Conservation (phyloP, 169 alveolate species). For the Hepatocystis sp. region DNA sequence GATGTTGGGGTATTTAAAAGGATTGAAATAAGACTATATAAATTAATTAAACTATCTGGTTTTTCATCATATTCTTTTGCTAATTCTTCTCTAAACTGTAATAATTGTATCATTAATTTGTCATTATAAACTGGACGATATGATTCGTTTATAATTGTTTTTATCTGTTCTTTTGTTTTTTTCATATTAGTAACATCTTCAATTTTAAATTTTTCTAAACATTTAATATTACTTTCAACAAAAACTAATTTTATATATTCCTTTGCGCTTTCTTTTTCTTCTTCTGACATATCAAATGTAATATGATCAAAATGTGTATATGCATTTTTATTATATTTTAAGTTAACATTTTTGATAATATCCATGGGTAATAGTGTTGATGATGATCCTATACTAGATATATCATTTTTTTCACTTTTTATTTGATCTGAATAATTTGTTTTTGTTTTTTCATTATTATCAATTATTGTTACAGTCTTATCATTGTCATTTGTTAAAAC, state of each 20-base stretch:
- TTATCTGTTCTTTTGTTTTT: conserved; percentile 48
- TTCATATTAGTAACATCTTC: conserved; percentile 24
- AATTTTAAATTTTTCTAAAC: conserved; percentile 6
- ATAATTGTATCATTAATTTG: conserved; percentile 30
- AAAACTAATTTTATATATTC: conserved; percentile 29
- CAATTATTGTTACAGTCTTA: background rate
- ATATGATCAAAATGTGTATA: conserved; percentile 51
- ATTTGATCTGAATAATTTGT: background rate
- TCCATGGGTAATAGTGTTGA: background rate
- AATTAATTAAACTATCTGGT: conserved; percentile 51
- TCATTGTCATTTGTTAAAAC: background rate
- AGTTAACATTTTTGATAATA: background rate
- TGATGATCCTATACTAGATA: background rate
- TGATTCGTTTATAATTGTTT: conserved; percentile 50
- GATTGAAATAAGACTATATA: conserved; percentile 59
- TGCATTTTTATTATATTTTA: background rate
- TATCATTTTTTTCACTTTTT: background rate
- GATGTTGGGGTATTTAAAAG: conserved; percentile 50
- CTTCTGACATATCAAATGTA: conserved; percentile 15
- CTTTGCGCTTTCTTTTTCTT: conserved; percentile 44
- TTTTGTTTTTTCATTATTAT: background rate
- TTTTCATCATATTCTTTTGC: conserved; percentile 38
- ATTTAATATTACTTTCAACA: conserved; percentile 32
- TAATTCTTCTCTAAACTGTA: conserved; percentile 43
- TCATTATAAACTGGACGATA: conserved; percentile 14